Evolutionary conservation across 2,329 filamentous ascomycete species (phyloP).

Genomic region (Periconia digitata): DNA sequence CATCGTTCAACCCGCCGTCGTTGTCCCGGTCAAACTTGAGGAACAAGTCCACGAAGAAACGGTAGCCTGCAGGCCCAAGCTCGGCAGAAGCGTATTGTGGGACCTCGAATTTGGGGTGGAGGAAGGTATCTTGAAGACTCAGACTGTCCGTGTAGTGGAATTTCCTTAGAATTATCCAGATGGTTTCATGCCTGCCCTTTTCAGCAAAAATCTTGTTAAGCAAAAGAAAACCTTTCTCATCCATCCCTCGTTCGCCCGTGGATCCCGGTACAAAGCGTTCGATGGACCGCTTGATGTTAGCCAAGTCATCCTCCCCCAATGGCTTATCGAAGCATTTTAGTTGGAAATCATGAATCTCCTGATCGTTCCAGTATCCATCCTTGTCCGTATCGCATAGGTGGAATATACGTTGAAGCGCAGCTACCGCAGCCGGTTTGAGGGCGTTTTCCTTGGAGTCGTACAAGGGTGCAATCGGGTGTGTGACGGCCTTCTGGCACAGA

Average conservation of each 20-base stretch:
- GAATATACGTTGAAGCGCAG: constrained; percentile 86
- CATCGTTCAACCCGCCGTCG: constrained; percentile 86
- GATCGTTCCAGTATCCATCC: constrained; percentile 86
- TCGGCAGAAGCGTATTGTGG: constrained; percentile 91
- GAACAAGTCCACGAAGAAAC: constrained; percentile 97
- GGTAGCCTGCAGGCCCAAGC: constrained; percentile 88
- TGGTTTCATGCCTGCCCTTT: constrained; percentile 95
- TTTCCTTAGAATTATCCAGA: constrained; percentile 94
- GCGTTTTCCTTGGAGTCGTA: constrained; percentile 90
- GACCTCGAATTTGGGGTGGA: constrained; percentile 92
- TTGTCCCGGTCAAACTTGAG: constrained; percentile 96
- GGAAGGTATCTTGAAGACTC: constrained; percentile 84
- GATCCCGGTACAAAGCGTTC: constrained; percentile 66
- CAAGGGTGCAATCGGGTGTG: constrained; percentile 91
- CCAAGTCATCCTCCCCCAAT: constrained; percentile 76
- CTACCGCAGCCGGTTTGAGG: constrained; percentile 86
- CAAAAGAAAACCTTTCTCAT: constrained; percentile 79
- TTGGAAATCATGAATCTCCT: constrained; percentile 90
- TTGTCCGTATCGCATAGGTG: constrained; percentile 96
- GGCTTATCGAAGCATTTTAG: constrained; percentile 88
- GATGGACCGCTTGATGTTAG: constrained; percentile 89
- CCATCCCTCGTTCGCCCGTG: constrained; percentile 66
- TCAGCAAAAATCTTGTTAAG: constrained; percentile 96
- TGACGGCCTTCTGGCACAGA: constrained; percentile 96
- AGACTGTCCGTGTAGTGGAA: constrained; percentile 97